Evolutionary conservation across 2,329 filamentous ascomycete genomes (phyloP).

Genomic region (Penicillium sp.): DNA sequence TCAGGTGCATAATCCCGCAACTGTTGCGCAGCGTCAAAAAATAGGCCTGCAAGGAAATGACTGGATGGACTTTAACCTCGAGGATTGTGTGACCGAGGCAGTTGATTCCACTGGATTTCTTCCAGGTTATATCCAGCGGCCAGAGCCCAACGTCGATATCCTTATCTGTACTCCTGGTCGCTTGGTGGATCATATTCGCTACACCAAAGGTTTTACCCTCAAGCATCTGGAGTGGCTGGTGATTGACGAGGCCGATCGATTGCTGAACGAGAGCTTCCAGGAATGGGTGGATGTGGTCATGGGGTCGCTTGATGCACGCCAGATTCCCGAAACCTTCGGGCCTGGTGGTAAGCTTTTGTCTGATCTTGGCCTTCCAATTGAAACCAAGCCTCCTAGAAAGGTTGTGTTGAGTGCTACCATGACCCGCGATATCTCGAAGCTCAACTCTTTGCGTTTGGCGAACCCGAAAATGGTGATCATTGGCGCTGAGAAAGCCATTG

Average conservation of each 20-base stretch:
- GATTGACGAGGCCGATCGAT: conserved; percentile 89
- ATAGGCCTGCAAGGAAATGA: conserved; percentile 44
- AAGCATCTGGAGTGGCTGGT: conserved; percentile 82
- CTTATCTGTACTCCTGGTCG: conserved; percentile 90
- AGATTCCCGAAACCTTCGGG: conserved; percentile 49
- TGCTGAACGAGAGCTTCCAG: conserved; percentile 89
- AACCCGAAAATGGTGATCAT: conserved; percentile 76
- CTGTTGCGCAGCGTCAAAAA: conserved; percentile 51
- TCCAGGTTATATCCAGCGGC: conserved; percentile 62
- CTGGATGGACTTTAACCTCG: conserved; percentile 49
- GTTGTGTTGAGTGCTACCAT: conserved; percentile 89
- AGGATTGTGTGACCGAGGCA: conserved; percentile 46
- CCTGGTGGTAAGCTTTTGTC: conserved; percentile 33
- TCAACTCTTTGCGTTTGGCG: conserved; percentile 70
- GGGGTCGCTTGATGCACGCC: conserved; percentile 56
- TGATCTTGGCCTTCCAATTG: conserved; percentile 38
- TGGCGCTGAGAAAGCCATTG: conserved; percentile 51
- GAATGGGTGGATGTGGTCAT: conserved; percentile 80
- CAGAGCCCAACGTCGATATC: conserved; percentile 78
- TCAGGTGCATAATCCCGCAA: conserved; percentile 66
- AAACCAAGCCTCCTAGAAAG: conserved; percentile 63
- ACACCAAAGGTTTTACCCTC: conserved; percentile 78
- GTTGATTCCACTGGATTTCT: conserved; percentile 45
- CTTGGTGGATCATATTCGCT: conserved; percentile 84
- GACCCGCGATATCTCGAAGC: conserved; percentile 78